Evolutionary conservation across 163 green algal genomes (phyloP).

Genomic region (Scenedesmus sp.): DNA sequence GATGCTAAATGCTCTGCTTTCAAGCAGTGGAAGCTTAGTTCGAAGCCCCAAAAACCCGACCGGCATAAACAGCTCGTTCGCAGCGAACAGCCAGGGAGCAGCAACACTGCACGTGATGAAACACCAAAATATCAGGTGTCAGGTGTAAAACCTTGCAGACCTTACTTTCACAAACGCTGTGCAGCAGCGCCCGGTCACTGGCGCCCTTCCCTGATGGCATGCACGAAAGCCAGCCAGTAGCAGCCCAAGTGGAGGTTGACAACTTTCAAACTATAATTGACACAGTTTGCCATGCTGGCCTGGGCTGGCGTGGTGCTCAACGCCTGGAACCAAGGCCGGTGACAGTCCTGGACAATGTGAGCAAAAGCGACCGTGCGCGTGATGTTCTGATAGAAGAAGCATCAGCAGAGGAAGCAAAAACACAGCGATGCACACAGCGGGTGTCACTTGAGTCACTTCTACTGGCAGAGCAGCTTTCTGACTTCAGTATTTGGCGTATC

Average conservation of each 20-base stretch:
- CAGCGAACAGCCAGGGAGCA: not conserved
- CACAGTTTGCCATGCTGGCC: not conserved
- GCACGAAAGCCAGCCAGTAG: conserved; percentile 7
- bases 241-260: not conserved
- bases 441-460: conserved; percentile 11
- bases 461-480: not conserved
- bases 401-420: too few species aligned
- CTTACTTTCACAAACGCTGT: not conserved
- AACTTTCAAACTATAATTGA: not conserved
- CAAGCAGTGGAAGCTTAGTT: not conserved
- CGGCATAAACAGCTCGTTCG: conserved; percentile 4
- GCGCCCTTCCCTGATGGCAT: conserved; percentile 10
- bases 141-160: not conserved
- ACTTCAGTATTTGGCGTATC: not conserved
- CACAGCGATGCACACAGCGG: not conserved
- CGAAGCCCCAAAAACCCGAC: not conserved
- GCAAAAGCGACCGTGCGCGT: not conserved
- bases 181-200: conserved; percentile 10
- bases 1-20: too few species aligned
- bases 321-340: not conserved
- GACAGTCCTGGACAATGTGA: not conserved
- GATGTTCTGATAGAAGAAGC: too few species aligned
- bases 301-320: not conserved
- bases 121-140: not conserved
- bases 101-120: not conserved